Evolutionary conservation across 208 protist species (phyloP).

Genomic region (Acanthamoeba triangularis): DNA sequence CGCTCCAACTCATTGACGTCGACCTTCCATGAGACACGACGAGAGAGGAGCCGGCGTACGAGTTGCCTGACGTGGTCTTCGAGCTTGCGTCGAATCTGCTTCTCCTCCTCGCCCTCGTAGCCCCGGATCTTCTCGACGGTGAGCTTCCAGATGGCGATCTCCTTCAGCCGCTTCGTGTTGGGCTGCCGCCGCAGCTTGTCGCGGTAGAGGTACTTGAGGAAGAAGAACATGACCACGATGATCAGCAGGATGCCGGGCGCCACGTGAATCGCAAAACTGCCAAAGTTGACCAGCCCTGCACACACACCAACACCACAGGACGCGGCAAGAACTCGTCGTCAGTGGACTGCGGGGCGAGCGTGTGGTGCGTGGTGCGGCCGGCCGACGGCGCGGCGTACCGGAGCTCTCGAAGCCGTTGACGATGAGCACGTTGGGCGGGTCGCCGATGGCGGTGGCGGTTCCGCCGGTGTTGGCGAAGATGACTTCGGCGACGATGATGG

Average conservation of each 20-base stretch:
- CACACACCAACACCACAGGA: background rate
- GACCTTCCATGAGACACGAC: background rate
- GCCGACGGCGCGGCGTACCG: background rate
- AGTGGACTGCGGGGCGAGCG: background rate
- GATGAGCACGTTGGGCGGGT: slow-evolving; percentile 92
- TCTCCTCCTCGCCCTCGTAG: slow-evolving; percentile 75
- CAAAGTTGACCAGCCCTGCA: slow-evolving; percentile 60
- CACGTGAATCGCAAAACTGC: slow-evolving; percentile 68
- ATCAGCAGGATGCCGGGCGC: slow-evolving; percentile 55
- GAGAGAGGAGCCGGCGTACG: background rate
- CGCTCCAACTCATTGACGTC: slow-evolving; percentile 80
- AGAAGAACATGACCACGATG: slow-evolving; percentile 54
- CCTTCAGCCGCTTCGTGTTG: slow-evolving; percentile 24
- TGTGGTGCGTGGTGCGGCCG: too few species aligned
- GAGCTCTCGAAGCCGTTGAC: slow-evolving; percentile 74
- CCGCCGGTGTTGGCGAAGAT: slow-evolving; percentile 90
- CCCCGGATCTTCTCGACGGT: slow-evolving; percentile 51
- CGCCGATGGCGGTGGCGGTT: slow-evolving; percentile 85
- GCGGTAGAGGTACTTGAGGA: slow-evolving; percentile 70
- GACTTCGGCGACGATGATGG: slow-evolving; percentile 87
- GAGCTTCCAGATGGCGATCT: slow-evolving; percentile 78
- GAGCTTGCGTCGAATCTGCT: slow-evolving; percentile 34
- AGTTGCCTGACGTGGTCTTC: slow-evolving; percentile 57
- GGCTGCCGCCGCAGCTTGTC: slow-evolving; percentile 34
- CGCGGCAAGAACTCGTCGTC: background rate